Evolutionary conservation across 2,329 filamentous ascomycete genomes (phyloP).

Genomic region (Didymella glomerata): DNA sequence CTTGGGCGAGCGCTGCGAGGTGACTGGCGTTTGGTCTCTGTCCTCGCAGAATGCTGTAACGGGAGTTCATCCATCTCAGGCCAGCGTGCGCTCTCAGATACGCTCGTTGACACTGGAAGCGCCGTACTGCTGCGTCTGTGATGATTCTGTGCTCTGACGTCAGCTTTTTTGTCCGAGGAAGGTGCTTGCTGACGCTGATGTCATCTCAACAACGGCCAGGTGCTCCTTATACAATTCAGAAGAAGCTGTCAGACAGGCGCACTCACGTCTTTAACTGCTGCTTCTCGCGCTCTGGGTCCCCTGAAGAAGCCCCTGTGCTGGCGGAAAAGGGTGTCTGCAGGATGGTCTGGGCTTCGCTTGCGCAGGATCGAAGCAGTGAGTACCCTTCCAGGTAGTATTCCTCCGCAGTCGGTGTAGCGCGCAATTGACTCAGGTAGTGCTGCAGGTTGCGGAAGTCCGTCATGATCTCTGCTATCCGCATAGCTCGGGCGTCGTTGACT

Average conservation of each 20-base stretch:
- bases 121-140: slow-evolving; percentile 65
- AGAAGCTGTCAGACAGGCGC: slow-evolving; percentile 3
- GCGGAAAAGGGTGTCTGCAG: slow-evolving; percentile 63
- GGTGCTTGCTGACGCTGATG: slow-evolving; percentile 6
- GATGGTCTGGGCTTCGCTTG: slow-evolving; percentile 63
- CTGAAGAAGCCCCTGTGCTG: slow-evolving; percentile 51
- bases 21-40: slow-evolving; percentile 59
- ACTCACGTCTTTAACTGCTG: slow-evolving; percentile 64
- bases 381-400: slow-evolving; percentile 69
- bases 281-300: slow-evolving; percentile 63
- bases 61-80: slow-evolving; percentile 65
- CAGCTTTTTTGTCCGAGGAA: slow-evolving; percentile 23
- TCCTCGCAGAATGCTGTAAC: slow-evolving; percentile 61
- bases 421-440: slow-evolving; percentile 65
- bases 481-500: slow-evolving; percentile 71
- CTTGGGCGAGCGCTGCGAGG: slow-evolving; percentile 57
- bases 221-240: background rate
- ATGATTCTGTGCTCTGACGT: slow-evolving; percentile 61
- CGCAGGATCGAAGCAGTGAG: slow-evolving; percentile 64
- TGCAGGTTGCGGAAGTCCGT: slow-evolving; percentile 70
- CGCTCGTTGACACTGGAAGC: slow-evolving; percentile 68
- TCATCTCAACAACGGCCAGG: background rate
- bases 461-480: slow-evolving; percentile 70
- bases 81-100: slow-evolving; percentile 67
- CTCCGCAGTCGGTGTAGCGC: slow-evolving; percentile 60